These are phyloP conservation scores for Kwoniella sp. DNA, from an alignment of 768 basidiomycete species.

Conservation along the genomic window DNA sequence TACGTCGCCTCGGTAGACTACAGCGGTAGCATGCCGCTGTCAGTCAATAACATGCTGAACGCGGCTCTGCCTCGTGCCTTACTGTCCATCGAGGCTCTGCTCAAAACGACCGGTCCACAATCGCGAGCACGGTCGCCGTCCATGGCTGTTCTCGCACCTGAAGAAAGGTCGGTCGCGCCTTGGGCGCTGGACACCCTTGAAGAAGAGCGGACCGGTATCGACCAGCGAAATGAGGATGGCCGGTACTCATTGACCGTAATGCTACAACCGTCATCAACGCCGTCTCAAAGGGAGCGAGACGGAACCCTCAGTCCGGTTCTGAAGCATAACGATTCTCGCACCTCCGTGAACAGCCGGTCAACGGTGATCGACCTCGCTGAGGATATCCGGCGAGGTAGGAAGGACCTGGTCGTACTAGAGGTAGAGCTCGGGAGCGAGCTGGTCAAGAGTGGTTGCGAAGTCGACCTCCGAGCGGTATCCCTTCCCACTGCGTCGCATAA, in stretches of 20 bases:
- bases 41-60: slow-evolving; percentile 81
- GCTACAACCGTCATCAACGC: slow-evolving; percentile 21
- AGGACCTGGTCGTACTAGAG: slow-evolving; percentile 73
- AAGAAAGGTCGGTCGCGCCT: slow-evolving; percentile 25
- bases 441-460: slow-evolving; percentile 50
- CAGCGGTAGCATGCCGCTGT: slow-evolving; percentile 75
- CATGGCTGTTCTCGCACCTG: slow-evolving; percentile 52
- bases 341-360: slow-evolving; percentile 42
- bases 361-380: slow-evolving; percentile 52
- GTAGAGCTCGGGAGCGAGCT: slow-evolving; percentile 25
- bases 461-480: slow-evolving; percentile 50
- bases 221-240: slow-evolving; percentile 29
- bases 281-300: slow-evolving; percentile 4
- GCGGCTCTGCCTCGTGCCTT: slow-evolving; percentile 68
- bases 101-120: slow-evolving; percentile 63
- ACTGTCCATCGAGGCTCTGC: slow-evolving; percentile 65
- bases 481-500: slow-evolving; percentile 55
- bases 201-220: slow-evolving; percentile 23
- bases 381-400: slow-evolving; percentile 50
- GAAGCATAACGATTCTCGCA: slow-evolving; percentile 49
- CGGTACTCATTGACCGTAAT: slow-evolving; percentile 35
- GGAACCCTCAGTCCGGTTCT: slow-evolving; percentile 27
- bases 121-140: slow-evolving; percentile 69
- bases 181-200: slow-evolving; percentile 41
- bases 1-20: slow-evolving; percentile 80